Conservation (phyloP, 148 eudicot species). For the Fagopyrum homotropicum region DNA sequence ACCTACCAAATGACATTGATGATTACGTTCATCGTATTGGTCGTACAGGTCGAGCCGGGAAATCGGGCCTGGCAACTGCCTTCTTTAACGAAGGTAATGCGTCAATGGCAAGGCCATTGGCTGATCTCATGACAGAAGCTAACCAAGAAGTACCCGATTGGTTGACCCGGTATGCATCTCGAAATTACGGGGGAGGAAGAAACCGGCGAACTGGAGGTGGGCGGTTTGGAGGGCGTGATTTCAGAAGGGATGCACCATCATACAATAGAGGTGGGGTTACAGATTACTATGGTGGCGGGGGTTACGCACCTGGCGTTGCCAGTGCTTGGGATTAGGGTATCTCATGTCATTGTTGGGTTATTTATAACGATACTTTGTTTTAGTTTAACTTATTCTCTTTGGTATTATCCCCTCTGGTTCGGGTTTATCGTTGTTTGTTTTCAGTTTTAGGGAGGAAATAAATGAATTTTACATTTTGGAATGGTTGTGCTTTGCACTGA, state of each 20-base stretch:
- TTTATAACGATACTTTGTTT: not conserved
- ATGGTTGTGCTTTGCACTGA: not conserved
- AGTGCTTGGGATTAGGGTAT: slow-evolving; percentile 73
- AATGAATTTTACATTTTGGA: not conserved
- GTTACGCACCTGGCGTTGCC: slow-evolving; percentile 34
- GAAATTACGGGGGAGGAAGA: slow-evolving; percentile 47
- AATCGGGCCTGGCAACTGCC: slow-evolving; percentile 83
- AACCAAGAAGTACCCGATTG: slow-evolving; percentile 81
- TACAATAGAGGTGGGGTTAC: slow-evolving; percentile 17
- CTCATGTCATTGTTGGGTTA: not conserved
- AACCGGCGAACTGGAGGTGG: slow-evolving; percentile 45
- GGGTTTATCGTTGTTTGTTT: not conserved
- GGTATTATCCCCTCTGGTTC: not conserved
- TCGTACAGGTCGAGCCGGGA: slow-evolving; percentile 91
- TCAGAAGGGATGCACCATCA: slow-evolving; percentile 38
- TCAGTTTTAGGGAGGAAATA: not conserved
- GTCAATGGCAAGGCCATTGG: slow-evolving; percentile 48
- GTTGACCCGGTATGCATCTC: slow-evolving; percentile 55
- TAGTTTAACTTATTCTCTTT: not conserved
- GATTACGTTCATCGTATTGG: slow-evolving; percentile 92
- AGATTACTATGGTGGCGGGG: slow-evolving; percentile 31
- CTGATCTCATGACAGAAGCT: slow-evolving; percentile 75
- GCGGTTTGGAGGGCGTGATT: slow-evolving; percentile 70
- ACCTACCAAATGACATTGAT: slow-evolving; percentile 84
- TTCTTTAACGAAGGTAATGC: slow-evolving; percentile 63